Percentiles rank a stretch among this genome's conserved stretches.
These are phyloP conservation scores for Citeromyces hawaiiensis DNA, from an alignment of 1,139 yeast genomes.

Conservation along the genomic window DNA sequence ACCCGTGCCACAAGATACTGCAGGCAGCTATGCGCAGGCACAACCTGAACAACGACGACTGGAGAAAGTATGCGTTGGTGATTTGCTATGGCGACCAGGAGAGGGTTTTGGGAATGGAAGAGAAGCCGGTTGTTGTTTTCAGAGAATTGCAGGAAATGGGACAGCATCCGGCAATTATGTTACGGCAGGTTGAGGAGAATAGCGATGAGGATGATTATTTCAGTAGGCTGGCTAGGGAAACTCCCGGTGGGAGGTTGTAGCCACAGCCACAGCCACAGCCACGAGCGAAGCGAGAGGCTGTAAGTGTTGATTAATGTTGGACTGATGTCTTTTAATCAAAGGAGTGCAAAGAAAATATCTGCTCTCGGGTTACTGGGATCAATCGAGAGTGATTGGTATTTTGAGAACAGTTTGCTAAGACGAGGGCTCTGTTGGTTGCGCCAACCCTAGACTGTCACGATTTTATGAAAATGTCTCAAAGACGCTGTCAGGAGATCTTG, in stretches of 20 bases:
- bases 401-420: too few species aligned
- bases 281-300: too few species aligned
- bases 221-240: constrained; percentile 1
- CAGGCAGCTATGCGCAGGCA: constrained; percentile 88
- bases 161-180: constrained; percentile 85
- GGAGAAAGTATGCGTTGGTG: constrained; percentile 82
- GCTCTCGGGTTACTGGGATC: too few species aligned
- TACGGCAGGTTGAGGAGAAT: constrained; percentile 61
- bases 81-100: constrained; percentile 81
- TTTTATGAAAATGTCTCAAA: too few species aligned
- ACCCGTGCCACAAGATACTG: constrained; percentile 78
- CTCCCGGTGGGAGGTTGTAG: constrained; percentile 5
- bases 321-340: too few species aligned
- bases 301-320: too few species aligned
- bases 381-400: too few species aligned
- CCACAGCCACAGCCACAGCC: too few species aligned
- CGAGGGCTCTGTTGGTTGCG: too few species aligned
- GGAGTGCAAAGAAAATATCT: too few species aligned
- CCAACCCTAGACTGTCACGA: too few species aligned
- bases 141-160: constrained; percentile 83
- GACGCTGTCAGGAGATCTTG: too few species aligned
- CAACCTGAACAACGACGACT: constrained; percentile 65
- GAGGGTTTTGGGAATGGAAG: constrained; percentile 69
- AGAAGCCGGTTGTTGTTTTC: constrained; percentile 81
- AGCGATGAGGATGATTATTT: constrained; percentile 15